phyloP scores from a whole-genome alignment of 108 stramenopile species.

The Hondaea fermentalgiana region DNA sequence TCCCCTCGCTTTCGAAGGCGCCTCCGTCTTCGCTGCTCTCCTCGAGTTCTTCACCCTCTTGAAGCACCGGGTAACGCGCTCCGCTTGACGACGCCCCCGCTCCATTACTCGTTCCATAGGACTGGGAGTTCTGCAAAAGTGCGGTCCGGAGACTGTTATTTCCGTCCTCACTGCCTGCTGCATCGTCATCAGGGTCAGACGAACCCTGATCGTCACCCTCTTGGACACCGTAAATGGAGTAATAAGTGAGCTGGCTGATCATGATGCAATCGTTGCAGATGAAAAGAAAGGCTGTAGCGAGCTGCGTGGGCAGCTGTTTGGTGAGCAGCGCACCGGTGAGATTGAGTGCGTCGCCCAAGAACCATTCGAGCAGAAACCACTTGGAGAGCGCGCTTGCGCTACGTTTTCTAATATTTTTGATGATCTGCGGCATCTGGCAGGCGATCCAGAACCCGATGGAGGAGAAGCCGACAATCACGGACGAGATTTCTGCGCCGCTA shows the following conservation, averaged over 20 bases:
- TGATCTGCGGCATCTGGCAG: slow-evolving; percentile 26
- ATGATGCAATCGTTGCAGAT: not conserved
- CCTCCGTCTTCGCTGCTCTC: too few species aligned
- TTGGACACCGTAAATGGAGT: not conserved
- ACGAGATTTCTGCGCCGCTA: not conserved
- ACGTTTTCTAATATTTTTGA: not conserved
- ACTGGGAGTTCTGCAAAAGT: too few species aligned
- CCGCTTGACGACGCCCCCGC: too few species aligned
- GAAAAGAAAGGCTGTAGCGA: not conserved
- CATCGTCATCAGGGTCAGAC: too few species aligned
- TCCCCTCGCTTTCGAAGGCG: too few species aligned
- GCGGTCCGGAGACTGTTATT: too few species aligned
- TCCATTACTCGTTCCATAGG: too few species aligned
- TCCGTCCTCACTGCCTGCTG: too few species aligned
- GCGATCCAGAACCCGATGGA: slow-evolving; percentile 18
- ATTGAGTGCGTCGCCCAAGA: slow-evolving; percentile 15
- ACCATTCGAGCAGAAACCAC: slow-evolving; percentile 26
- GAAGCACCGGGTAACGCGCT: too few species aligned
- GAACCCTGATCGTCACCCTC: not conserved
- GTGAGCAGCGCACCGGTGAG: slow-evolving; percentile 10
- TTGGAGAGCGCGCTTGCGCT: slow-evolving; percentile 18
- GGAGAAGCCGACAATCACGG: slow-evolving; percentile 13
- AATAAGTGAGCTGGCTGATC: not conserved
- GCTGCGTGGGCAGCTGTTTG: not conserved
- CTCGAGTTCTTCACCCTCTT: too few species aligned